These are phyloP conservation scores for Candida saitoana DNA, from an alignment of 805 yeast species.

Conservation along the genomic window DNA sequence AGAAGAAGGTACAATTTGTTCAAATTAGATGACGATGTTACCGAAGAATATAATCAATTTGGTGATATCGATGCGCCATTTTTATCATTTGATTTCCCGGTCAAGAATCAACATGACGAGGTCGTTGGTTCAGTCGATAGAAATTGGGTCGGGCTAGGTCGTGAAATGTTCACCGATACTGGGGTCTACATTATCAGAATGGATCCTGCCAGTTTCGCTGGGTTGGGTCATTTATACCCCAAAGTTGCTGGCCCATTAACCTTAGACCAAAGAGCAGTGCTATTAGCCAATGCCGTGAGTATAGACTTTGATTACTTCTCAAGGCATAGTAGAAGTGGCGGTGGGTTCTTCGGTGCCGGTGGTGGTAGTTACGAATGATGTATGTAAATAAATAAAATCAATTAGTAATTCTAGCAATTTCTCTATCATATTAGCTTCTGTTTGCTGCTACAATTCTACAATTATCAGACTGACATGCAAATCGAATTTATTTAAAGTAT, in stretches of 20 bases:
- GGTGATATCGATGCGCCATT: slow-evolving; percentile 87
- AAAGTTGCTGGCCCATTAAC: slow-evolving; percentile 47
- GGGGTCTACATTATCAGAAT: slow-evolving; percentile 86
- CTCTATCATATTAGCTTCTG: too few species aligned
- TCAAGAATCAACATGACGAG: slow-evolving; percentile 51
- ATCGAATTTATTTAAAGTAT: too few species aligned
- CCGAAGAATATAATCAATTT: slow-evolving; percentile 63
- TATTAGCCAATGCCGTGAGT: slow-evolving; percentile 84
- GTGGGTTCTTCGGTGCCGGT: slow-evolving; percentile 23
- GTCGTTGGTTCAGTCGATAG: slow-evolving; percentile 78
- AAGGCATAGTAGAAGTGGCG: slow-evolving; percentile 68
- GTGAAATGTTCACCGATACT: slow-evolving; percentile 91
- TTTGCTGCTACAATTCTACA: too few species aligned
- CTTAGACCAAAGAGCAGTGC: slow-evolving; percentile 77
- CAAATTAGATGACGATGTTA: slow-evolving; percentile 38
- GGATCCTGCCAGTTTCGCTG: slow-evolving; percentile 68
- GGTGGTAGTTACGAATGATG: slow-evolving; percentile 24
- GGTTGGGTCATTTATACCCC: slow-evolving; percentile 51
- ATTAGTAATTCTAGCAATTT: too few species aligned
- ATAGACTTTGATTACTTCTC: slow-evolving; percentile 96
- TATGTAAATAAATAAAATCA: background rate
- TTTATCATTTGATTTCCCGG: slow-evolving; percentile 81
- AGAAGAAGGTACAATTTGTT: slow-evolving; percentile 83
- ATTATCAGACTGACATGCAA: too few species aligned
- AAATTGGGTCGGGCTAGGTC: slow-evolving; percentile 91